Base-by-base conservation (phyloP, 495 filamentous ascomycete species). In the Platismatia glauca region DNA sequence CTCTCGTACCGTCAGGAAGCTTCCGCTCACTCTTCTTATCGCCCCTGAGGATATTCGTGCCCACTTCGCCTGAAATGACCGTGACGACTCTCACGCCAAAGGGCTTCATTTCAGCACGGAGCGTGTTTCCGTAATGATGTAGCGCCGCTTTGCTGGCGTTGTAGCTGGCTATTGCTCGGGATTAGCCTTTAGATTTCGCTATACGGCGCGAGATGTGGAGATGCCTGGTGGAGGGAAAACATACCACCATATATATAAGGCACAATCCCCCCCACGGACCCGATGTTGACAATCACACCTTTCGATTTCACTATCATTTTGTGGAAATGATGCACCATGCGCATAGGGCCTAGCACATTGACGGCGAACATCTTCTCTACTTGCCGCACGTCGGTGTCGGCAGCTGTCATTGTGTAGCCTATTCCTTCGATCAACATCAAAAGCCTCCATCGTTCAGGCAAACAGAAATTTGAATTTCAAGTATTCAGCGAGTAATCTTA, bases 241-340 rank as follows among this genome's bases (percentile, higher is more conserved):
- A n/a, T n/a, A n/a, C n/a, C n/a, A n/a, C 72, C 73, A 44, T 75
- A 75, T 0, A 73, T 31, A 50, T 71, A 74, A 7, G 72, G 72
- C 0, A 71, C 50, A 22, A 74, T 64, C 0, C 72, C 72, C 0
- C 71, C 72, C 31, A 74, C 63, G 12, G 70, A 68, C 0, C 72
- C 71, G 35, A 72, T 70, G 58, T 74, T 74, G 13, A 73, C 72
- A 8, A 74, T 66, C 0, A 46, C 67, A 0, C 71, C 71, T 27
- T 63, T 29, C 0, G 65, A 24, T 20, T 2, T 24, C 27, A 74
- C 64, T 3, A 74, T 7, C 63, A 74, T 56, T 0, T 34, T 24
- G 46, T 74, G 71, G 33, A 74, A 74, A 15, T 61, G 35, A 18
- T 65, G 68, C 1, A 74, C 68, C 72, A 73, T 73, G 4, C 70